A percentile compares a stretch with the other conserved stretches of the same genome.
These are phyloP conservation scores for Kwoniella shandongensis DNA, from an alignment of 768 basidiomycete species.

Conservation along the genomic window DNA sequence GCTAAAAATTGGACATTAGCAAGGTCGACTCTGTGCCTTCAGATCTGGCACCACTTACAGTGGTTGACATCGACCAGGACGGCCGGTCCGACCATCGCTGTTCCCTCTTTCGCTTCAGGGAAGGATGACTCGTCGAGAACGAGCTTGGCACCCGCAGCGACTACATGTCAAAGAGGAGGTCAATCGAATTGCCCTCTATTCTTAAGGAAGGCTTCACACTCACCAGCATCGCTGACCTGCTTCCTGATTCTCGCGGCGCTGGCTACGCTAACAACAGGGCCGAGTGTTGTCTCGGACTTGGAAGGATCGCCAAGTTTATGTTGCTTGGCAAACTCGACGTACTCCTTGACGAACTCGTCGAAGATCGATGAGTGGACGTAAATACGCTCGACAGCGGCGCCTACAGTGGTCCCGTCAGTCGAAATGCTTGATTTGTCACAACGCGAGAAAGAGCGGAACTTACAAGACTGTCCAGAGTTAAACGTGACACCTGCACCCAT, in stretches of 20 bases:
- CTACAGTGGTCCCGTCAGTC: constrained; percentile 5
- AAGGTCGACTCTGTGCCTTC: not conserved
- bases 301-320: constrained; percentile 89
- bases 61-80: constrained; percentile 88
- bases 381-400: constrained; percentile 88
- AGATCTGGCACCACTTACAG: constrained; percentile 57
- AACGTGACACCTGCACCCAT: constrained; percentile 74
- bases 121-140: constrained; percentile 71
- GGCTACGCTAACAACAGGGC: constrained; percentile 86
- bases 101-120: constrained; percentile 65
- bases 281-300: constrained; percentile 69
- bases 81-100: constrained; percentile 85
- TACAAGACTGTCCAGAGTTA: constrained; percentile 94
- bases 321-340: constrained; percentile 71
- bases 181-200: not conserved
- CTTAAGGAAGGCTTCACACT: constrained; percentile 30
- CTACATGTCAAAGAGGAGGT: constrained; percentile 49
- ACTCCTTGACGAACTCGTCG: constrained; percentile 73
- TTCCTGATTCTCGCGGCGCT: constrained; percentile 81
- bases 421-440: not conserved
- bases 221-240: constrained; percentile 81
- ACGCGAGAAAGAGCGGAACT: not conserved
- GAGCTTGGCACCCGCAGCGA: constrained; percentile 73
- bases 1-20: constrained; percentile 54
- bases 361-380: constrained; percentile 87